Base-by-base conservation (phyloP, 805 yeast genomes). In the Candida tallmaniae region DNA sequence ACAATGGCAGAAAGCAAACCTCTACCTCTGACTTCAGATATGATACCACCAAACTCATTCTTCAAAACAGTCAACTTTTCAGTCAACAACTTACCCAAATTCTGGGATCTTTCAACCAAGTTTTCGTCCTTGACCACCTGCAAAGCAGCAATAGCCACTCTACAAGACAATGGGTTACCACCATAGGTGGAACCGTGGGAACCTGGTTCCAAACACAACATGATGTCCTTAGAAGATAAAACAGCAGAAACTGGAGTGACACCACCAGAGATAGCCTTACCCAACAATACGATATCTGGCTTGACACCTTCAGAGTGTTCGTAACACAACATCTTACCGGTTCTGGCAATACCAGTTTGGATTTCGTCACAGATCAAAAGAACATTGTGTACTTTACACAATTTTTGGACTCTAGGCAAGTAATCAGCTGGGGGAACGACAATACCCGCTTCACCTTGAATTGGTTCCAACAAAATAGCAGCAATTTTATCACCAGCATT, bases 371-470 rank as follows among this genome's bases (percentile, higher is more conserved):
- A 87, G 62, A 90, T 89, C 51, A 90, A 75, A 56, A 90, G 69
- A 22, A 86, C 89, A 52, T 90, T 88, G 73, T 89, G 71, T 62
- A 87, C 65, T 51, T 76, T 77, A 68, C 96, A 87, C 42, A 87
- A 70, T 35, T 64, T 78, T 46, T 76, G 75, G 21, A 89, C 96
- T 49, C 70, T 66, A 34, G 78, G 62, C 47, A 90, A 73, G 67
- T 89, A 90, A 50, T 76, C 94, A 32, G 58, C 65, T 46, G 93
- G 93, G 35, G 97, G 97, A 17, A 89, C 96, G 18, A 89, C 90
- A 46, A 90, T 90, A 48, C 97, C 97, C 22, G 97, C 97, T 61
- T 90, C 97, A 59, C 97, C 97, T 62, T 90, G 97, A 53, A 89
- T 89, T 43, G 97, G 97, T 66, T 90, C 97, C 49, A 90, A 76